These are phyloP conservation scores for Aspergillus versicolor DNA, from an alignment of 2,329 filamentous ascomycete genomes.

Conservation along the genomic window DNA sequence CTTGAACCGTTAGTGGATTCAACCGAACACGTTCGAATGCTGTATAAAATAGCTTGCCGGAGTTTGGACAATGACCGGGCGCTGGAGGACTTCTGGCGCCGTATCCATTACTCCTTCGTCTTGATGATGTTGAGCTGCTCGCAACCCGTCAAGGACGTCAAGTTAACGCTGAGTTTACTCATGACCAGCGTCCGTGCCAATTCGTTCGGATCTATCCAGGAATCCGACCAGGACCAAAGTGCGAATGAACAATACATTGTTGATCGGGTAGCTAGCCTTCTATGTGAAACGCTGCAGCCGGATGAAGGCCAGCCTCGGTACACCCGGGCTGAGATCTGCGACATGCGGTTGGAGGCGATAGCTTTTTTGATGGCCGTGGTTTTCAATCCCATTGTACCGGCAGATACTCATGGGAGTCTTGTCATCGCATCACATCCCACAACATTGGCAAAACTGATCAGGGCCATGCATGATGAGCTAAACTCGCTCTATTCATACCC, in stretches of 20 bases:
- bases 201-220: constrained; percentile 56
- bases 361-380: constrained; percentile 43
- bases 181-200: constrained; percentile 53
- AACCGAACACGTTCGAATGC: constrained; percentile 53
- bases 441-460: constrained; percentile 72
- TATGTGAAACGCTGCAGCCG: constrained; percentile 53
- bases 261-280: constrained; percentile 57
- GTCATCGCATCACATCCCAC: constrained; percentile 68
- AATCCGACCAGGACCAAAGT: constrained; percentile 38
- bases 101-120: constrained; percentile 58
- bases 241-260: constrained; percentile 50
- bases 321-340: constrained; percentile 37
- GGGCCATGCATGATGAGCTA: constrained; percentile 72
- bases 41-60: constrained; percentile 53
- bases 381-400: constrained; percentile 56
- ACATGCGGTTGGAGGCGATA: constrained; percentile 46
- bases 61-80: constrained; percentile 46
- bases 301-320: constrained; percentile 45
- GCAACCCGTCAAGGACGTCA: constrained; percentile 57
- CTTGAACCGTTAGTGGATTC: constrained; percentile 53
- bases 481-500: constrained; percentile 56
- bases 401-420: constrained; percentile 56
- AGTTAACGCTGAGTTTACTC: constrained; percentile 55
- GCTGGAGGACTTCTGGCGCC: constrained; percentile 53
- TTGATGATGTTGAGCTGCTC: constrained; percentile 59